Base-by-base conservation (phyloP, 345 rosid species). In the Rhizophora mangle region DNA sequence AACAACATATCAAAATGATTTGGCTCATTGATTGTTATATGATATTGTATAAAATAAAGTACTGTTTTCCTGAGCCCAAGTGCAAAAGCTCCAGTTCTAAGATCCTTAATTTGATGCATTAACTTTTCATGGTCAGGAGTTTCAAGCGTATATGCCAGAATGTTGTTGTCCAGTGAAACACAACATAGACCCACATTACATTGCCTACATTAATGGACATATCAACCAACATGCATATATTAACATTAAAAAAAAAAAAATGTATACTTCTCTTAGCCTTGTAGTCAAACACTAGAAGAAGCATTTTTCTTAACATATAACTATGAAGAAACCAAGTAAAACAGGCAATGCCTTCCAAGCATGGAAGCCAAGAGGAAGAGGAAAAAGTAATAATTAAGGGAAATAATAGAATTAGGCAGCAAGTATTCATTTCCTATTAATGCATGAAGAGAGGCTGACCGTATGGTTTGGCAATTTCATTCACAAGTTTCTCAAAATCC, bases 131-230 rank as follows among this genome's bases (percentile, higher is more conserved):
- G 62, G 49, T 96, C 97, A 56, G 82, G 67, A 20, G 77, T 73
- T 73, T 93, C 97, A 81, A 90, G 76, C 0, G 98, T 88, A 65
- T 89, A 93, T 3, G 98, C 98, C 6, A 93, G 86, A 83, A 82
- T 83, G 65, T 83, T 86, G 30, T 93, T 94, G 75, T 91, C 87
- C 2, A 92, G 96, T 60, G 98, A 91, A 82, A 93, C 84, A 31
- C 94, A 87, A 76, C 98, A 93, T 66, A 85, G 72, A 51, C 97
- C 97, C 62, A 89, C 81, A 57, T 93, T 59, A 91, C 97, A 74
- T 90, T 88, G 72, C 98, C 98, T 88, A 74, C 67, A 78, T 58
- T 58, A 67, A 30, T 47, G 24, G 32, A 32, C 52, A 60, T 53
- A 52, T 21, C n/a, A 47, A 37, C 54, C 29, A 5, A n/a, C 21